A percentile compares a stretch with the other conserved stretches of the same genome.
Conservation (phyloP, 164 flowering plant species). For the Kalanchoe fedtschenkoi region DNA sequence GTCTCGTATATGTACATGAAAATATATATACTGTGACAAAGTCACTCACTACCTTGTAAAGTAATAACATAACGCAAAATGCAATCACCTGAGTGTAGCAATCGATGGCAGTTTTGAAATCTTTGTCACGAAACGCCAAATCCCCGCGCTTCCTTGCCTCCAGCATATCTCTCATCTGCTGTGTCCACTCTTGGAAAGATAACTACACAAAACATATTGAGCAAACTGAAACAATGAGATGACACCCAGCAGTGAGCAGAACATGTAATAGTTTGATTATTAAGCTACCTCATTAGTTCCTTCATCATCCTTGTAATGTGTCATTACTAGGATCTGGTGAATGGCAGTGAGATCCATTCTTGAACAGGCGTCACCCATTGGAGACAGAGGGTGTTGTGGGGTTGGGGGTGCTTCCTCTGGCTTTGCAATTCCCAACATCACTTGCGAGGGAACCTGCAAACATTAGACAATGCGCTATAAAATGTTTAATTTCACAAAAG, state of each 20-base stretch:
- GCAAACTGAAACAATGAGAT: too few species aligned
- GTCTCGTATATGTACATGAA: not conserved
- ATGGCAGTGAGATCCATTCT: conserved; percentile 94
- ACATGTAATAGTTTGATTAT: conserved; percentile 4
- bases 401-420: conserved; percentile 74
- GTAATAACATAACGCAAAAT: not conserved
- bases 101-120: conserved; percentile 76
- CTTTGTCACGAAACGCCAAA: conserved; percentile 83
- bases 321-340: conserved; percentile 72
- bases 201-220: conserved; percentile 26
- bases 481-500: too few species aligned
- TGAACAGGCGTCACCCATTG: conserved; percentile 93
- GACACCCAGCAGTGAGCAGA: not conserved
- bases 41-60: not conserved
- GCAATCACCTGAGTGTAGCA: conserved; percentile 80
- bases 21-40: not conserved
- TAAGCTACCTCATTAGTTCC: conserved; percentile 85
- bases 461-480: too few species aligned
- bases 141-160: conserved; percentile 97
- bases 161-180: conserved; percentile 91
- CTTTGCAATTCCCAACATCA: conserved; percentile 79
- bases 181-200: conserved; percentile 99
- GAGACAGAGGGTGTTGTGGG: conserved; percentile 69
- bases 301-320: conserved; percentile 90
- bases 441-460: conserved; percentile 85